A percentile compares a stretch with the other conserved stretches of the same genome.
Conservation (phyloP, 208 protist species). For the Wallacemonas sp. region DNA sequence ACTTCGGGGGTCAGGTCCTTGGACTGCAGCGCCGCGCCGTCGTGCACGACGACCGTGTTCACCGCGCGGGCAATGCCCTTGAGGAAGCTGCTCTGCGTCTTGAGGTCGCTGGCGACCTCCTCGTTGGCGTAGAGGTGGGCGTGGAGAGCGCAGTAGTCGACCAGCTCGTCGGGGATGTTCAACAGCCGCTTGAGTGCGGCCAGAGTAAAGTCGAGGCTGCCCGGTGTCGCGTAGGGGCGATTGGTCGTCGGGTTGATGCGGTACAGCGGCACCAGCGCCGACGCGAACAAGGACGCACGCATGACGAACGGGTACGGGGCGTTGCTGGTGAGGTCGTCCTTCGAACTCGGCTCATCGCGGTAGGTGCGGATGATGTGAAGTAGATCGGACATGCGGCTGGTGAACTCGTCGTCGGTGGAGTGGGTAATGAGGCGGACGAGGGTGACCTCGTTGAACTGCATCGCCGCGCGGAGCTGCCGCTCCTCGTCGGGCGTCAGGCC, state of each 20-base stretch:
- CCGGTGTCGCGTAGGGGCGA: constrained; percentile 28
- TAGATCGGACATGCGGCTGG: constrained; percentile 33
- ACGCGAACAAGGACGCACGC: constrained; percentile 55
- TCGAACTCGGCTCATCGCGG: constrained; percentile 16
- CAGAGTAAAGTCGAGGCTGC: constrained; percentile 29
- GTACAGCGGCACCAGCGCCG: constrained; percentile 49
- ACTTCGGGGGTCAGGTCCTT: constrained; percentile 41
- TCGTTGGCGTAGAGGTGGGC: constrained; percentile 61
- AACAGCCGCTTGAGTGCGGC: constrained; percentile 32
- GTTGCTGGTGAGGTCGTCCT: neutral
- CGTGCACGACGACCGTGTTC: constrained; percentile 25
- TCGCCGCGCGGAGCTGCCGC: constrained; percentile 15
- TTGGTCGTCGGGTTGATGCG: constrained; percentile 27
- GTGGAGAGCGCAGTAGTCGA: constrained; percentile 66
- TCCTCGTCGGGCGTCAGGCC: constrained; percentile 12
- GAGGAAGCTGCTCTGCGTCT: constrained; percentile 40
- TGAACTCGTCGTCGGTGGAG: constrained; percentile 45
- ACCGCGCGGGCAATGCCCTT: constrained; percentile 38
- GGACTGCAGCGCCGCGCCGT: constrained; percentile 16
- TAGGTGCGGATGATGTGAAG: constrained; percentile 27
- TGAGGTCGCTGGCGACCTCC: constrained; percentile 28
- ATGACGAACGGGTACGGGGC: constrained; percentile 47
- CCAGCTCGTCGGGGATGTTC: constrained; percentile 38
- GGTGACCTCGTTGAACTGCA: constrained; percentile 28
- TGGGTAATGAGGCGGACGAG: constrained; percentile 30